These are phyloP conservation scores for Aspergillus glaucus DNA, from an alignment of 2,329 filamentous ascomycete species.

Conservation along the genomic window DNA sequence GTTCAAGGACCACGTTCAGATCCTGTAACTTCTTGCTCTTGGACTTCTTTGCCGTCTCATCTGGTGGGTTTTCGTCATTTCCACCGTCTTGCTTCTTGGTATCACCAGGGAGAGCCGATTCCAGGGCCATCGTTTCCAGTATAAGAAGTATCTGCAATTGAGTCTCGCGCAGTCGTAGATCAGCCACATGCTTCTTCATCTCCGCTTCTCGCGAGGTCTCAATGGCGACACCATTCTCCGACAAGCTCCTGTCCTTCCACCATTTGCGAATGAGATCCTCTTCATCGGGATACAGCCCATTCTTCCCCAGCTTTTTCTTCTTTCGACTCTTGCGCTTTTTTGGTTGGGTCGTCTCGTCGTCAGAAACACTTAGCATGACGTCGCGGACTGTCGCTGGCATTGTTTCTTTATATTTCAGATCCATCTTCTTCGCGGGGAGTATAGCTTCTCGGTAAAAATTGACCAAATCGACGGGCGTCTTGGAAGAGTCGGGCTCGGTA, in stretches of 20 bases:
- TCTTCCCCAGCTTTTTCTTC: slow-evolving; percentile 41
- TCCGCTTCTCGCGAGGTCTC: slow-evolving; percentile 31
- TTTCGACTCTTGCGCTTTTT: slow-evolving; percentile 29
- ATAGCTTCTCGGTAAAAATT: slow-evolving; percentile 39
- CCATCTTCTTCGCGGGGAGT: slow-evolving; percentile 41
- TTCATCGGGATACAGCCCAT: slow-evolving; percentile 43
- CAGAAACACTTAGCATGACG: slow-evolving; percentile 30
- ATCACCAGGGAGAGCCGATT: slow-evolving; percentile 20
- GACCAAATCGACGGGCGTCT: slow-evolving; percentile 22
- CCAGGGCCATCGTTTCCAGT: slow-evolving; percentile 42
- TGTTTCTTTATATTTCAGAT: slow-evolving; percentile 43
- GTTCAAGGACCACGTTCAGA: slow-evolving; percentile 39
- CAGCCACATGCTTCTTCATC: slow-evolving; percentile 35
- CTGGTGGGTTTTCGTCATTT: slow-evolving; percentile 12
- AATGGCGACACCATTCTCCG: slow-evolving; percentile 17
- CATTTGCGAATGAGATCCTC: slow-evolving; percentile 38
- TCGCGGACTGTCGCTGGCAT: slow-evolving; percentile 35
- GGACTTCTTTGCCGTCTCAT: slow-evolving; percentile 15
- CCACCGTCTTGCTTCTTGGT: slow-evolving; percentile 10
- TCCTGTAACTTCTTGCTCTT: slow-evolving; percentile 38
- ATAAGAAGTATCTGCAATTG: slow-evolving; percentile 46
- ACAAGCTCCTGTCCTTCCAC: slow-evolving; percentile 38
- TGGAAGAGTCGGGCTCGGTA: slow-evolving; percentile 15
- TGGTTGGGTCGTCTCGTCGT: slow-evolving; percentile 23
- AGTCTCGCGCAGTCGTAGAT: slow-evolving; percentile 43